Conservation (phyloP, 2,329 filamentous ascomycete genomes). For the Thelonectria blattea region DNA sequence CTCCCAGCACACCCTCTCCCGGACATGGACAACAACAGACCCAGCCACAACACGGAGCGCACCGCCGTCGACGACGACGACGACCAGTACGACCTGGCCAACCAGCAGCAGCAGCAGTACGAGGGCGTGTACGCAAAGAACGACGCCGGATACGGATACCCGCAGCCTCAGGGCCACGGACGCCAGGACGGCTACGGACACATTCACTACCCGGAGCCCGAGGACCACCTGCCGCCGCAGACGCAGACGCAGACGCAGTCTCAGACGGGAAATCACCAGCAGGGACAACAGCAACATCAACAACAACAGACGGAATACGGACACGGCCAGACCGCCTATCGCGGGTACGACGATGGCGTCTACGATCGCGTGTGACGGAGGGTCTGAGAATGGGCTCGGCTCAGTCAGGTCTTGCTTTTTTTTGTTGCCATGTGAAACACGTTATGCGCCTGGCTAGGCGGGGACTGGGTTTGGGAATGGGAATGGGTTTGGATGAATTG, state of each 20-base stretch:
- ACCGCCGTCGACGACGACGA: constrained; percentile 42
- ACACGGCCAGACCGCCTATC: constrained; percentile 33
- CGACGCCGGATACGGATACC: constrained; percentile 30
- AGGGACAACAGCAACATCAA: no score
- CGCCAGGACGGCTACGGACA: constrained; percentile 39
- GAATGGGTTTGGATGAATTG: constrained; percentile 5
- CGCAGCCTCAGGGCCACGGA: constrained; percentile 31
- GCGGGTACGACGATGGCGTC: constrained; percentile 46
- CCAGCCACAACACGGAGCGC: constrained; percentile 50
- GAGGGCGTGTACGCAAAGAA: constrained; percentile 37
- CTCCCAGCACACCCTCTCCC: constrained; percentile 51
- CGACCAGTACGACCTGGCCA: neutral
- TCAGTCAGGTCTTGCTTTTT: no score
- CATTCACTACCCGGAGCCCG: constrained; percentile 36
- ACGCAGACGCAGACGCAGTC: no score
- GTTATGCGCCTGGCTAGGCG: neutral
- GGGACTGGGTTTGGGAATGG: constrained; percentile 2
- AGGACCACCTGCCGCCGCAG: constrained; percentile 18
- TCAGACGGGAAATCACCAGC: no score
- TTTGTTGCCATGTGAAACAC: neutral
- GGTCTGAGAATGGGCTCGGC: no score
- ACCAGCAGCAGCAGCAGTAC: constrained; percentile 17
- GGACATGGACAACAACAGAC: constrained; percentile 46
- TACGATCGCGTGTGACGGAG: constrained; percentile 38
- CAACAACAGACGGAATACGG: neutral